Conservation (phyloP, 2,329 filamentous ascomycete genomes). For the Chaetomium sp. region DNA sequence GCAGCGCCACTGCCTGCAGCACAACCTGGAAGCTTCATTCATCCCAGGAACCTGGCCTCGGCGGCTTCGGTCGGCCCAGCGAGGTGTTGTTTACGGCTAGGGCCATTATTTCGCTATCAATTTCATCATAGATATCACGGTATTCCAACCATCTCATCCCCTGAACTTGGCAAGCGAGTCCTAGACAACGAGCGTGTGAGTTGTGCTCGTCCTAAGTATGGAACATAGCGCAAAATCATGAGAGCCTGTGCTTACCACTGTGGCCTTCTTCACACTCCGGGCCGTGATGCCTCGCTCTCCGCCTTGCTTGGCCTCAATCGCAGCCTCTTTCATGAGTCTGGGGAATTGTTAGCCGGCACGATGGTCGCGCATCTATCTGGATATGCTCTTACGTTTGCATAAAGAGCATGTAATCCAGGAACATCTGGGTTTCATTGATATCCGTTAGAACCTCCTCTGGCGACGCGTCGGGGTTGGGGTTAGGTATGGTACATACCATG, state of each 20-base stretch:
- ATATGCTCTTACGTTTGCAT: conserved; percentile 61
- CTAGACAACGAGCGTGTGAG: conserved; percentile 43
- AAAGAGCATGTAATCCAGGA: conserved; percentile 81
- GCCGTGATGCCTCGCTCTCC: conserved; percentile 75
- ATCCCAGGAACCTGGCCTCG: background rate
- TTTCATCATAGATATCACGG: background rate
- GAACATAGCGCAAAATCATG: too few relatives aligned
- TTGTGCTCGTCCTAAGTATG: background rate
- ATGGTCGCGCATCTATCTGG: too few relatives aligned
- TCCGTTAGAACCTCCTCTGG: conserved; percentile 17
- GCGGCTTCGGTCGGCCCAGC: conserved; percentile 5
- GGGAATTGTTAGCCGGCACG: background rate
- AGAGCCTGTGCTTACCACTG: conserved; percentile 59
- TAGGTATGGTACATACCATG: conserved; percentile 61
- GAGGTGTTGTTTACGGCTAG: background rate
- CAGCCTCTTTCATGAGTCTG: conserved; percentile 78
- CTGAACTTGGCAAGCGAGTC: conserved; percentile 69
- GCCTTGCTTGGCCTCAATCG: conserved; percentile 72
- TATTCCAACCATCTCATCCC: conserved; percentile 50
- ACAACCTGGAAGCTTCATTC: background rate
- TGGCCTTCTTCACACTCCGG: conserved; percentile 74
- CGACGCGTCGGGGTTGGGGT: conserved; percentile 7
- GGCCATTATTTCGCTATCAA: background rate
- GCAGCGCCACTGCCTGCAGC: background rate
- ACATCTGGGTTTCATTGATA: conserved; percentile 60